A percentile compares a stretch with the other conserved stretches of the same genome.
Conservation (phyloP, 75 land plant genomes). For the Cryptomeria japonica region DNA sequence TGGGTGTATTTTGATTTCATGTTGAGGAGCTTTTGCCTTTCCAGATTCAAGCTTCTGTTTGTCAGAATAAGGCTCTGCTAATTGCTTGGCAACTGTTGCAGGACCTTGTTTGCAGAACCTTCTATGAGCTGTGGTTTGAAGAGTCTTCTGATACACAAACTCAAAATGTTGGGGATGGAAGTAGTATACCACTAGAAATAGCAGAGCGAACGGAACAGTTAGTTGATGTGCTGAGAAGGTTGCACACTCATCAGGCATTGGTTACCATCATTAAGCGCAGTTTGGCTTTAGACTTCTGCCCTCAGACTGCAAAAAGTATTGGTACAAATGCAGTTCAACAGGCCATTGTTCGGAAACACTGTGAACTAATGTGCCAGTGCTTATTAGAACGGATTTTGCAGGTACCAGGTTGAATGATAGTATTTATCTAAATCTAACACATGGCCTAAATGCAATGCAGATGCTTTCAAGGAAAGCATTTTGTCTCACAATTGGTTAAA, state of each 20-base stretch:
- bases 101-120: conserved; percentile 99
- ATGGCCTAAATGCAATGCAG: neutral
- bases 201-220: conserved; percentile 90
- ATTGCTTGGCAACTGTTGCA: conserved; percentile 23
- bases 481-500: neutral
- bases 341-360: conserved; percentile 81
- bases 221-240: conserved; percentile 81
- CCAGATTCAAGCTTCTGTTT: neutral
- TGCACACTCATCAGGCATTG: conserved; percentile 77
- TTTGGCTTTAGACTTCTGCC: conserved; percentile 86
- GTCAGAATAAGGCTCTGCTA: neutral
- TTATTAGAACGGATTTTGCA: conserved; percentile 89
- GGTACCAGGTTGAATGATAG: conserved; percentile 34
- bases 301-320: conserved; percentile 78
- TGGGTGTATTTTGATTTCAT: neutral
- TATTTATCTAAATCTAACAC: neutral
- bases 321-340: conserved; percentile 66
- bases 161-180: conserved; percentile 61
- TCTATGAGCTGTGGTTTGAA: conserved; percentile 99
- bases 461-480: neutral
- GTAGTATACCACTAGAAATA: conserved; percentile 77
- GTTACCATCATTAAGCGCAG: conserved; percentile 86
- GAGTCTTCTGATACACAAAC: conserved; percentile 55
- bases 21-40: neutral
- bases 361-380: conserved; percentile 97